These are phyloP conservation scores for Mycena epipterygia DNA, from an alignment of 768 basidiomycete genomes.

Conservation along the genomic window DNA sequence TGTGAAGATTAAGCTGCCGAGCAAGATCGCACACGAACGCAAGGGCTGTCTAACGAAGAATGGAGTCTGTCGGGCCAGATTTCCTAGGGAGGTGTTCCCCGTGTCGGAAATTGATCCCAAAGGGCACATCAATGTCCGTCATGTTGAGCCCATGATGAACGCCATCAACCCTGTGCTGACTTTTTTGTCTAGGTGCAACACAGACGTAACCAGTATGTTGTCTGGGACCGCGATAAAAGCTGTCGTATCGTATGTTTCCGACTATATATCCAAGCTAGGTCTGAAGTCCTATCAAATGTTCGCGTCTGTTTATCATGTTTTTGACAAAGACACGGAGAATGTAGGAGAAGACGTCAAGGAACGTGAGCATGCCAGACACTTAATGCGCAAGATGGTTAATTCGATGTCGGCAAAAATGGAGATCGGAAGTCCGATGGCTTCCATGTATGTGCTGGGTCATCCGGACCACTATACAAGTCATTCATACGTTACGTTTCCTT, in stretches of 20 bases:
- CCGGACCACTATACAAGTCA: constrained; percentile 52
- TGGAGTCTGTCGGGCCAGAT: background rate
- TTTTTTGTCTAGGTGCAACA: background rate
- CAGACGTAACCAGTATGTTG: background rate
- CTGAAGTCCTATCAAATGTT: constrained; percentile 11
- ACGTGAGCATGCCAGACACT: background rate
- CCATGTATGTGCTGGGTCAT: constrained; percentile 46
- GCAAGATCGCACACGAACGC: background rate
- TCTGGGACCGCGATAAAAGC: background rate
- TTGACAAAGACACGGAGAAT: constrained; percentile 34
- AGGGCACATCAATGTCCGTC: constrained; percentile 16
- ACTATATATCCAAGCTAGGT: background rate
- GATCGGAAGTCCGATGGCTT: constrained; percentile 48
- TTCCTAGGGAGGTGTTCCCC: background rate
- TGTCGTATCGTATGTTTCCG: constrained; percentile 6
- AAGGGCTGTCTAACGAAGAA: constrained; percentile 1
- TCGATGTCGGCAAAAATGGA: constrained; percentile 39
- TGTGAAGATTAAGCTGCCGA: background rate
- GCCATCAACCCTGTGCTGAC: background rate
- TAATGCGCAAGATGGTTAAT: constrained; percentile 8
- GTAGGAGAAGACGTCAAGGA: constrained; percentile 4
- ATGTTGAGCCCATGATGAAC: background rate
- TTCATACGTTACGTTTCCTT: constrained; percentile 46
- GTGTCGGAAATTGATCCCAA: constrained; percentile 33
- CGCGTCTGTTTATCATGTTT: background rate